A percentile compares a stretch with the other conserved stretches of the same genome.
These are phyloP conservation scores for Clonostachys chloroleuca DNA, from an alignment of 2,329 filamentous ascomycete species.

Conservation along the genomic window DNA sequence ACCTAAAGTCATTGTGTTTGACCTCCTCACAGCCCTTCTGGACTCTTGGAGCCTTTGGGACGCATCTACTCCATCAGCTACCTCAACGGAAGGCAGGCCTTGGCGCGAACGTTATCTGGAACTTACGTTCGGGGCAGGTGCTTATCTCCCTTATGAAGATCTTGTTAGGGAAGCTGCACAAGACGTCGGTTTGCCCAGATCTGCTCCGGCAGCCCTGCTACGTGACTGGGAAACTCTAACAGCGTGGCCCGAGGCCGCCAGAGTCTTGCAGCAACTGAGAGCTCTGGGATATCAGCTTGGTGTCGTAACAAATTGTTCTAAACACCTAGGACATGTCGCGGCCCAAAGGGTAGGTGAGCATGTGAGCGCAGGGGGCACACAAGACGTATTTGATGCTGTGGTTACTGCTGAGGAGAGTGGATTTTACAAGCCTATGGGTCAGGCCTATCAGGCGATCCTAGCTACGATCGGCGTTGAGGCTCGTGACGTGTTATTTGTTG, in stretches of 20 bases:
- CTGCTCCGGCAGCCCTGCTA: slow-evolving; percentile 17
- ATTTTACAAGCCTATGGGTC: slow-evolving; percentile 27
- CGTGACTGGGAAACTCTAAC: slow-evolving; percentile 17
- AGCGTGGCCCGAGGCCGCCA: slow-evolving; percentile 12
- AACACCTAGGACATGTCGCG: slow-evolving; percentile 16
- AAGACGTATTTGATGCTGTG: slow-evolving; percentile 19
- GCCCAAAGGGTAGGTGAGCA: not conserved
- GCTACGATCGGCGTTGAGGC: slow-evolving; percentile 14
- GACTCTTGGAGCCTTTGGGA: slow-evolving; percentile 33
- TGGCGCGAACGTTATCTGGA: slow-evolving; percentile 31
- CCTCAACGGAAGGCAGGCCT: slow-evolving; percentile 14
- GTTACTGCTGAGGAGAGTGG: slow-evolving; percentile 31
- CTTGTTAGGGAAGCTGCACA: slow-evolving; percentile 18
- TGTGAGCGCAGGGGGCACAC: not conserved
- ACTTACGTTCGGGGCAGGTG: slow-evolving; percentile 23
- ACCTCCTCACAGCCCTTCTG: slow-evolving; percentile 31
- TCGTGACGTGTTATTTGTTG: slow-evolving; percentile 24
- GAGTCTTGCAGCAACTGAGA: slow-evolving; percentile 12
- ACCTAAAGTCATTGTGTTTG: slow-evolving; percentile 28
- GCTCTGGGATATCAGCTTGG: slow-evolving; percentile 21
- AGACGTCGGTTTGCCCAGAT: slow-evolving; percentile 18
- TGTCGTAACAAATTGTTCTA: slow-evolving; percentile 31
- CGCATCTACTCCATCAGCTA: slow-evolving; percentile 15
- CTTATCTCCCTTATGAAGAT: slow-evolving; percentile 24
- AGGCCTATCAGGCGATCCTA: slow-evolving; percentile 24